Base-by-base conservation (phyloP, 2,329 filamentous ascomycete species). In the Colletotrichum lini region DNA sequence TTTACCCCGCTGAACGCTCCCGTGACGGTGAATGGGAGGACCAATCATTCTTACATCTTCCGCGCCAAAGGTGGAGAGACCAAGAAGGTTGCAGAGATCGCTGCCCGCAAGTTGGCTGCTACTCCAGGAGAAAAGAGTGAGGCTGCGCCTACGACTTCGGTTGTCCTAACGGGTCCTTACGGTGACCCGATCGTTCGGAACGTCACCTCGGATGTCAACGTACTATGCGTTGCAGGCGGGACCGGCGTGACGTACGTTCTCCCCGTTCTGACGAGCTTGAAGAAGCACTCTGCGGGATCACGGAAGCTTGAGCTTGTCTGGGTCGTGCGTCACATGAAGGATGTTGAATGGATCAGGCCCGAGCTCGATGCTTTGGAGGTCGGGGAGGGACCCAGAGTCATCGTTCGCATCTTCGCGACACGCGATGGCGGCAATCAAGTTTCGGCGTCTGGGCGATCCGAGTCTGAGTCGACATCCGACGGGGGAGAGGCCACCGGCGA, bases 151-250 rank as follows among this genome's bases (percentile, higher is more conserved):
- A 86, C 83, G 0, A 89, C 89, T 0, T 83, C 88, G 0, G 84
- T 92, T 1, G 85, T 93, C 40, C 80, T 93, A 2, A 88, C 87
- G 0, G 91, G 91, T 0, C 87, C 90, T 0, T 93, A 93, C 73
- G 91, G 91, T 3, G 85, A 87, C 67, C 78, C 81, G 8, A 85
- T 87, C 52, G 75, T 83, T 40, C 80, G 84, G 7, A 78, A 66
- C 42, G 65, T 87, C 69, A 80, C 82, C 50, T 75, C 79, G 0
- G 78, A 83, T 58, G 82, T 81, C 58, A 84, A 84, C 70, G 75
- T 83, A 8, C 68, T 84, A 26, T 84, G 82, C 56, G 76, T 83
- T 7, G 82, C 82, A 10, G 82, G 82, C 59, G 82, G 82, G 30
- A 84, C 82, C 2, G 82, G 82, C 2, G 82, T 84, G 52, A 78